These are phyloP conservation scores for Dothideomycetes sp. DNA, from an alignment of 2,329 filamentous ascomycete genomes.

Conservation along the genomic window DNA sequence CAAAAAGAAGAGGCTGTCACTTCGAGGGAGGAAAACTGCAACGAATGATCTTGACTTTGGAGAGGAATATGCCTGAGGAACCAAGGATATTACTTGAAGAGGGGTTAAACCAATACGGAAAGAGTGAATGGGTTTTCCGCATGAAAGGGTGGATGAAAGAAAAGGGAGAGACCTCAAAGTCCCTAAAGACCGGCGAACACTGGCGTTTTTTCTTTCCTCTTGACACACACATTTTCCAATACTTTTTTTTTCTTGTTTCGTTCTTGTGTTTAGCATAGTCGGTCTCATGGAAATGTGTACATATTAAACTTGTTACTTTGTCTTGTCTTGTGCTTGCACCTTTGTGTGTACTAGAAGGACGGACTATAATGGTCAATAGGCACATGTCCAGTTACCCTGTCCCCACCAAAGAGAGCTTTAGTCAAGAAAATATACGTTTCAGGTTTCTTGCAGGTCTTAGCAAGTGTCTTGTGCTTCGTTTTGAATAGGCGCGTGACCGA, in stretches of 20 bases:
- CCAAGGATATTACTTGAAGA: conserved; percentile 3
- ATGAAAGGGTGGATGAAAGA: conserved; percentile 6
- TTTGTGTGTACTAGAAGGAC: too few relatives aligned
- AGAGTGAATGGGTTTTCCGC: conserved; percentile 1
- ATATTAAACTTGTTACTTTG: neutral
- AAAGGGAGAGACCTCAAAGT: neutral
- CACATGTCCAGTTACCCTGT: too few relatives aligned
- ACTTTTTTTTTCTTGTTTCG: conserved; percentile 4
- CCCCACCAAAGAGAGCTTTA: too few relatives aligned
- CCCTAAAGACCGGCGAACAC: conserved; percentile 8
- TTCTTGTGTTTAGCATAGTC: conserved; percentile 12
- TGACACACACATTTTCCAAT: conserved; percentile 1
- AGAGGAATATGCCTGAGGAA: conserved; percentile 5
- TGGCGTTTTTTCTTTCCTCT: conserved; percentile 2
- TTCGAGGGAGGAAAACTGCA: too few relatives aligned
- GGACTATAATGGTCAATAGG: too few relatives aligned
- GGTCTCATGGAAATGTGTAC: conserved; percentile 12
- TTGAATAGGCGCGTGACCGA: too few relatives aligned
- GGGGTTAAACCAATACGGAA: too few relatives aligned
- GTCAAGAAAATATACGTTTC: too few relatives aligned
- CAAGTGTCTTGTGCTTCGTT: too few relatives aligned
- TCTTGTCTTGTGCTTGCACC: neutral
- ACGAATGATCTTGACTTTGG: too few relatives aligned
- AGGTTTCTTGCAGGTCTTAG: too few relatives aligned
- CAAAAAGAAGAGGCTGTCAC: too few relatives aligned